A percentile compares a stretch with the other conserved stretches of the same genome.
Conservation (phyloP, 176 grass and related monocot genomes). For the Saccharum spontaneum region DNA sequence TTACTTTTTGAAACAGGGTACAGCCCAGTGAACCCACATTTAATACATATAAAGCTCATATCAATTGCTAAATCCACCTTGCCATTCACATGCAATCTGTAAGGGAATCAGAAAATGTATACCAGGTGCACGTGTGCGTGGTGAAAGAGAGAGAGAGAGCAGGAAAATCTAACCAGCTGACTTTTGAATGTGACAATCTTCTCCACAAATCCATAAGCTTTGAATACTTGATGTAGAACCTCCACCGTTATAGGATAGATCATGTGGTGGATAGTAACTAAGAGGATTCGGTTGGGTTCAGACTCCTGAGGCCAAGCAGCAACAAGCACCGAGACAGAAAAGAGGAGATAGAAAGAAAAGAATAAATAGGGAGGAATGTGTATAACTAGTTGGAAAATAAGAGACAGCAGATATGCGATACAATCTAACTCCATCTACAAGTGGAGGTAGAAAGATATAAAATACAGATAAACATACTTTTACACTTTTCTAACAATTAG, state of each 20-base stretch:
- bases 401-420: slow-evolving; percentile 45
- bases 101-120: slow-evolving; percentile 35
- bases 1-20: slow-evolving; percentile 27
- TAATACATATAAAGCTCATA: slow-evolving; percentile 6
- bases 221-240: slow-evolving; percentile 98
- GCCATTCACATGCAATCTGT: slow-evolving; percentile 6
- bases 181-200: slow-evolving; percentile 99
- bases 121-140: slow-evolving; percentile 24
- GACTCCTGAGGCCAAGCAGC: slow-evolving; percentile 77
- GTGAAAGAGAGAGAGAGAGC: slow-evolving; percentile 35
- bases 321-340: slow-evolving; percentile 43
- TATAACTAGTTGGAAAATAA: slow-evolving; percentile 48
- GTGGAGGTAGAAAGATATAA: slow-evolving; percentile 29
- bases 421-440: slow-evolving; percentile 43
- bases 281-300: slow-evolving; percentile 97
- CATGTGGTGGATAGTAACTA: slow-evolving; percentile 99
- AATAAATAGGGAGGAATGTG: slow-evolving; percentile 62
- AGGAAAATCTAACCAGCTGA: slow-evolving; percentile 80
- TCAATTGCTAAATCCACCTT: slow-evolving; percentile 23
- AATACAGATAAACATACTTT: slow-evolving; percentile 35
- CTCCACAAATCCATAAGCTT: slow-evolving; percentile 96
- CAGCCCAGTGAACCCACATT: slow-evolving; percentile 10
- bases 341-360: slow-evolving; percentile 58
- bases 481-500: not conserved
- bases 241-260: slow-evolving; percentile 99